Evolutionary conservation across 345 rosid genomes (phyloP).

Genomic region (Durio zibethinus): DNA sequence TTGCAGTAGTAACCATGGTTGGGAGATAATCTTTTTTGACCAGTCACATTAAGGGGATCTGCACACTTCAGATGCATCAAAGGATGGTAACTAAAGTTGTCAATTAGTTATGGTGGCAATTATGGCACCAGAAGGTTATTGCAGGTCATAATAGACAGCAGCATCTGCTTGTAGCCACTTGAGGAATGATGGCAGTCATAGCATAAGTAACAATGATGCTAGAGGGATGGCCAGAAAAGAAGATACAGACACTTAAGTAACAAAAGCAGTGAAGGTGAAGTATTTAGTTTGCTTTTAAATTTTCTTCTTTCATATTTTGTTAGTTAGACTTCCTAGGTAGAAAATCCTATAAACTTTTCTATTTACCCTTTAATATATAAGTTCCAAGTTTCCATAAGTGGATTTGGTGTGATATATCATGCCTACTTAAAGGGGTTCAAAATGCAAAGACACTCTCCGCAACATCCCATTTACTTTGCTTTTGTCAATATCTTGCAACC

Average conservation of each 20-base stretch:
- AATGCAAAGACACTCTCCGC: neutral
- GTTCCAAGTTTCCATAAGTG: neutral
- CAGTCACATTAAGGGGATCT: neutral
- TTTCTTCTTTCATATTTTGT: neutral
- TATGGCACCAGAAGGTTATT: neutral
- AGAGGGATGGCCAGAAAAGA: neutral
- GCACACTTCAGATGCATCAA: neutral
- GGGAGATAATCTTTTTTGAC: no score
- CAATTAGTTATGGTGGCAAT: neutral
- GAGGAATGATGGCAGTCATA: neutral
- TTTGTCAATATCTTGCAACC: slow-evolving; percentile 25
- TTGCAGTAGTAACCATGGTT: neutral
- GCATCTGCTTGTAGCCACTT: neutral
- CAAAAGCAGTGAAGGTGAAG: neutral
- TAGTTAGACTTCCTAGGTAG: neutral
- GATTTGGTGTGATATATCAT: neutral
- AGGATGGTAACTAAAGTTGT: neutral
- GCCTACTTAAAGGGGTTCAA: neutral
- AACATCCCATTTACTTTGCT: neutral
- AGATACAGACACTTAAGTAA: neutral
- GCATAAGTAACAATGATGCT: neutral
- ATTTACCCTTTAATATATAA: neutral
- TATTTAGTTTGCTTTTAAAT: neutral
- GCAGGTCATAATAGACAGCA: neutral
- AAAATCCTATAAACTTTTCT: neutral